phyloP scores from a whole-genome alignment of 345 rosid species.

The Viola odorata region DNA sequence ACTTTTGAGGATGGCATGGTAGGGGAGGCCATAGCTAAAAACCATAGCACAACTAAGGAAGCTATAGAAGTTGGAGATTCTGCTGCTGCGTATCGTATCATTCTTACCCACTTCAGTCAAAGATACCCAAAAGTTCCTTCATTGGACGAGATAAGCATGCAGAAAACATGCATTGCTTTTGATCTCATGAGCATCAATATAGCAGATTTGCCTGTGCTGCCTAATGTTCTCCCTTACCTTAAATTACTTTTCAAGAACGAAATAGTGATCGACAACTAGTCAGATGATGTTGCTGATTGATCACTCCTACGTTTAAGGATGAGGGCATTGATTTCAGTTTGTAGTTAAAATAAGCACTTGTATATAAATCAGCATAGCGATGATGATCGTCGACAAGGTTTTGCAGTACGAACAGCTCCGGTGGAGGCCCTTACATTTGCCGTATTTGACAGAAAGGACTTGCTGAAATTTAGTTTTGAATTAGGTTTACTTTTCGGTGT shows the following conservation, averaged over 20 bases:
- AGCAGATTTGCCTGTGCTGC: slow-evolving; percentile 72
- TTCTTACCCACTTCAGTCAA: slow-evolving; percentile 98
- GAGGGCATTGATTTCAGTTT: too few relatives aligned
- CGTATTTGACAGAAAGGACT: too few relatives aligned
- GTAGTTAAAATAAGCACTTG: too few relatives aligned
- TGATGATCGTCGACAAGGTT: too few relatives aligned
- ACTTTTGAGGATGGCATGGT: slow-evolving; percentile 87
- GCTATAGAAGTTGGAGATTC: slow-evolving; percentile 70
- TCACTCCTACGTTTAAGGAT: too few relatives aligned
- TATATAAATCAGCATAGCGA: too few relatives aligned
- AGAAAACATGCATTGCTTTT: slow-evolving; percentile 83
- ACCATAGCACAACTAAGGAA: slow-evolving; percentile 97
- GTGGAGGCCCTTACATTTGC: too few relatives aligned
- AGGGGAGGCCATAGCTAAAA: slow-evolving; percentile 80
- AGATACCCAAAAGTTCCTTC: slow-evolving; percentile 87
- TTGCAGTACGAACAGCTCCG: too few relatives aligned
- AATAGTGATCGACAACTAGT: slow-evolving; percentile 52
- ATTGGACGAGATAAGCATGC: slow-evolving; percentile 71
- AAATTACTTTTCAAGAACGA: slow-evolving; percentile 73
- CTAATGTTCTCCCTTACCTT: slow-evolving; percentile 69
- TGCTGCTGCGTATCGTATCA: slow-evolving; percentile 59
- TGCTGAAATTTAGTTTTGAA: too few relatives aligned
- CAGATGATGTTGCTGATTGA: slow-evolving; percentile 35
- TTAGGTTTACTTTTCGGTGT: too few relatives aligned
- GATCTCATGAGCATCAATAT: slow-evolving; percentile 91